These are phyloP conservation scores for Apophysomyces variabilis DNA, from an alignment of 371 early-diverging fungal genomes.

Conservation along the genomic window DNA sequence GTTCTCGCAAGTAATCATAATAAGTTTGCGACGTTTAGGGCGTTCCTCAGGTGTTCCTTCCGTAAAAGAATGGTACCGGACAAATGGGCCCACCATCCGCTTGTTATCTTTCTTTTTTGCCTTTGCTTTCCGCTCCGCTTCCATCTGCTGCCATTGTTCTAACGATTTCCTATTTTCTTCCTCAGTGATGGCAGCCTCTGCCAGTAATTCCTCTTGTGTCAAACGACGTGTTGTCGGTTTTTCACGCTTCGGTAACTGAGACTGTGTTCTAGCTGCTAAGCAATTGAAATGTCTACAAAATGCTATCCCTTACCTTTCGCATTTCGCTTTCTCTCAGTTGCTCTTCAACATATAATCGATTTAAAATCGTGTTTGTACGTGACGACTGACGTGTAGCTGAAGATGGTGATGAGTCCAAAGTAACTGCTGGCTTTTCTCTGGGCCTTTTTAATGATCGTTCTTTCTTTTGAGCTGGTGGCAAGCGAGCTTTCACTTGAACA, in stretches of 20 bases:
- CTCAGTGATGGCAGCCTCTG: constrained; percentile 65
- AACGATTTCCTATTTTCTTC: constrained; percentile 56
- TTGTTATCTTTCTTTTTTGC: constrained; percentile 53
- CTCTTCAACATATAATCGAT: constrained; percentile 56
- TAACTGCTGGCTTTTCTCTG: constrained; percentile 5
- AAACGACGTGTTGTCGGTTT: constrained; percentile 43
- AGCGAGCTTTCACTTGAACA: not conserved
- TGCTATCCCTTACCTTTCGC: constrained; percentile 33
- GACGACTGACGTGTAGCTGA: constrained; percentile 58
- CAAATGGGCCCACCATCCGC: constrained; percentile 45
- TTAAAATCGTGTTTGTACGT: constrained; percentile 57
- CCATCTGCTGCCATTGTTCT: constrained; percentile 62
- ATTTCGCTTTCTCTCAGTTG: constrained; percentile 55
- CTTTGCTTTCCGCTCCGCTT: constrained; percentile 56
- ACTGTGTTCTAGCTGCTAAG: constrained; percentile 16
- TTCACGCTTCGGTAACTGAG: constrained; percentile 52
- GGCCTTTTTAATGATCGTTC: constrained; percentile 17
- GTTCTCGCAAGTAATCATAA: constrained; percentile 26
- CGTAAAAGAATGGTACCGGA: constrained; percentile 59
- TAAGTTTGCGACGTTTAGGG: constrained; percentile 29
- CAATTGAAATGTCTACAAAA: not conserved
- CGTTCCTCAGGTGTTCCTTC: constrained; percentile 49
- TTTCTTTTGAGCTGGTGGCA: not conserved
- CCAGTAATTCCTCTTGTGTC: constrained; percentile 65
- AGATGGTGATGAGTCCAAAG: constrained; percentile 24